phyloP scores from a whole-genome alignment of 2,329 filamentous ascomycete genomes.

The Talaromyces atroroseus region DNA sequence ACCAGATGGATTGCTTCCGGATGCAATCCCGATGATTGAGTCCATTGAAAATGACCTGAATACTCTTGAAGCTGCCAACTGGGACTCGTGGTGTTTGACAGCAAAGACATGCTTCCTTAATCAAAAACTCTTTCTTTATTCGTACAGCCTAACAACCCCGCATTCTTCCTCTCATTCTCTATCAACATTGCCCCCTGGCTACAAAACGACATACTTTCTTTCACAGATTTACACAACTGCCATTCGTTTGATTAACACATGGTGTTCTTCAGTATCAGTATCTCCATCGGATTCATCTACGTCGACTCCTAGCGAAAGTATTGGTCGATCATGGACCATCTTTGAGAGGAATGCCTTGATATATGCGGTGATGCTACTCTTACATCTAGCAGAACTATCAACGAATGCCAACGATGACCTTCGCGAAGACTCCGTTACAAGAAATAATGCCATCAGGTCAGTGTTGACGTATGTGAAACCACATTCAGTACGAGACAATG shows the following conservation, averaged over 20 bases:
- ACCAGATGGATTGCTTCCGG: not conserved
- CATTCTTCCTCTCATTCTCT: not conserved
- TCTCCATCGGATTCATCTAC: not conserved
- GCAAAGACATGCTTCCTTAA: not conserved
- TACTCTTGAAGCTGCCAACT: not conserved
- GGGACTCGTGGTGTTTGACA: not conserved
- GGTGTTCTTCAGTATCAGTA: not conserved
- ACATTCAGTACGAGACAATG: not conserved
- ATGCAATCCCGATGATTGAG: not conserved
- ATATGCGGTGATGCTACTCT: slow-evolving; percentile 1
- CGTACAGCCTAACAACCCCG: not conserved
- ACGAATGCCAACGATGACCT: not conserved
- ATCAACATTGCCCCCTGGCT: not conserved
- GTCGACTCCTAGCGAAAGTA: not conserved
- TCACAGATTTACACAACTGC: not conserved
- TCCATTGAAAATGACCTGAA: not conserved
- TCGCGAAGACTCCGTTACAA: not conserved
- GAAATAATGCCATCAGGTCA: not conserved
- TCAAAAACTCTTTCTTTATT: not conserved
- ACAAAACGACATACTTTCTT: not conserved
- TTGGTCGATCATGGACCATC: not conserved
- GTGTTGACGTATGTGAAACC: not conserved
- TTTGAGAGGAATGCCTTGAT: not conserved
- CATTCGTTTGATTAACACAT: not conserved
- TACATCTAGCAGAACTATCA: not conserved